Evolutionary conservation across 768 basidiomycete genomes (phyloP).

Genomic region (Omphalotus guepiniiformis): DNA sequence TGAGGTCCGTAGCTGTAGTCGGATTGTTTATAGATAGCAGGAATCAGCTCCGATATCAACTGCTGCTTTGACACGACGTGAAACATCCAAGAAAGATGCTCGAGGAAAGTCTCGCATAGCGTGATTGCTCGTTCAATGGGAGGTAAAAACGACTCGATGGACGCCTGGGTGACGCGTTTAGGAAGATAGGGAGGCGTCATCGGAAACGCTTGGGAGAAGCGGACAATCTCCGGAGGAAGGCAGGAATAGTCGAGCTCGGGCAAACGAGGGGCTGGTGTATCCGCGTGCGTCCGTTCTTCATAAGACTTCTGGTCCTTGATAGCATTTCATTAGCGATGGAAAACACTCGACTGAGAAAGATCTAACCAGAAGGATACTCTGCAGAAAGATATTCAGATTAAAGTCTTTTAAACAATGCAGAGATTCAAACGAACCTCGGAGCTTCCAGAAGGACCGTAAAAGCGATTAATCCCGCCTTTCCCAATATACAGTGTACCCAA

Average conservation of each 20-base stretch:
- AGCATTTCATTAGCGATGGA: neutral
- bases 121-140: conserved; percentile 35
- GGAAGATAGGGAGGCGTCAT: conserved; percentile 36
- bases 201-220: conserved; percentile 41
- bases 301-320: neutral
- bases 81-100: conserved; percentile 50
- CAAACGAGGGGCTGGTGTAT: conserved; percentile 16
- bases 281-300: neutral
- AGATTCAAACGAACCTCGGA: conserved; percentile 45
- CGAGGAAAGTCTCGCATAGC: conserved; percentile 43
- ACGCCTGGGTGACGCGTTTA: conserved; percentile 27
- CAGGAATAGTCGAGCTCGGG: conserved; percentile 41
- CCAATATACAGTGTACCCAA: conserved; percentile 45
- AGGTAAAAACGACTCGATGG: conserved; percentile 45
- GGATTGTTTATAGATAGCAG: conserved; percentile 38
- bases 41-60: conserved; percentile 41
- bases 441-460: conserved; percentile 45
- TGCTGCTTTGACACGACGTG: conserved; percentile 43
- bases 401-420: neutral
- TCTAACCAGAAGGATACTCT: conserved; percentile 42
- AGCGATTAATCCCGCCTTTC: conserved; percentile 33
- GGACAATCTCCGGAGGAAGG: conserved; percentile 39
- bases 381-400: neutral
- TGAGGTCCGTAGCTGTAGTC: conserved; percentile 40
- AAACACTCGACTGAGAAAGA: neutral